Percentiles rank a stretch among this genome's conserved stretches.
phyloP scores from a whole-genome alignment of 139 green algal species.

The Tetradesmus lagerheimii region DNA sequence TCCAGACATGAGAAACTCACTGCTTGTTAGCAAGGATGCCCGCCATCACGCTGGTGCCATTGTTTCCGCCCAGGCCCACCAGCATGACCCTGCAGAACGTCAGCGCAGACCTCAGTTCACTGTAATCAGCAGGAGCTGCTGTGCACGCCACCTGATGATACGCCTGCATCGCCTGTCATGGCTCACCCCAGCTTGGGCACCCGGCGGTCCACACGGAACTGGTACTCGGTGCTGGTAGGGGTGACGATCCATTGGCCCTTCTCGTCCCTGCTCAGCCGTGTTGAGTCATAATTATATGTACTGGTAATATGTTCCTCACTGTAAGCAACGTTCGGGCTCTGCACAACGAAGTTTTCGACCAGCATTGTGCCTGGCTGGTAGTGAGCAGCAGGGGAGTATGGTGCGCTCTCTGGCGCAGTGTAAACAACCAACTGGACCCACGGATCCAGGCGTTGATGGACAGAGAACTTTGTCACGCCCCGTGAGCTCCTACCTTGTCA shows the following conservation, averaged over 20 bases:
- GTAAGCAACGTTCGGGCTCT: conserved; percentile 90
- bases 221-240: conserved; percentile 78
- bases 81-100: conserved; percentile 95
- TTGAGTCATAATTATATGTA: conserved; percentile 91
- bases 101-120: conserved; percentile 4
- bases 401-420: background rate
- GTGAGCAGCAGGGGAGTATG: background rate
- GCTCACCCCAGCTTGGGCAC: conserved; percentile 96
- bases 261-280: conserved; percentile 69
- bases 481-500: background rate
- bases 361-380: conserved; percentile 73
- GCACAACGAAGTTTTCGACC: conserved; percentile 89
- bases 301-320: conserved; percentile 83
- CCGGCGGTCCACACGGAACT: conserved; percentile 87
- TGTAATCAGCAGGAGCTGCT: background rate
- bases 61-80: conserved; percentile 98
- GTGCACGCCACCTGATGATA: background rate
- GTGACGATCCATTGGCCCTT: conserved; percentile 84
- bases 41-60: conserved; percentile 96
- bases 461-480: background rate
- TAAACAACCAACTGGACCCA: background rate
- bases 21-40: conserved; percentile 98
- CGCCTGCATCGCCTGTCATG: background rate
- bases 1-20: conserved; percentile 64
- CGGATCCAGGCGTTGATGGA: background rate